Base-by-base conservation (phyloP, 169 alveolate species). In the Babesia bigemina region DNA sequence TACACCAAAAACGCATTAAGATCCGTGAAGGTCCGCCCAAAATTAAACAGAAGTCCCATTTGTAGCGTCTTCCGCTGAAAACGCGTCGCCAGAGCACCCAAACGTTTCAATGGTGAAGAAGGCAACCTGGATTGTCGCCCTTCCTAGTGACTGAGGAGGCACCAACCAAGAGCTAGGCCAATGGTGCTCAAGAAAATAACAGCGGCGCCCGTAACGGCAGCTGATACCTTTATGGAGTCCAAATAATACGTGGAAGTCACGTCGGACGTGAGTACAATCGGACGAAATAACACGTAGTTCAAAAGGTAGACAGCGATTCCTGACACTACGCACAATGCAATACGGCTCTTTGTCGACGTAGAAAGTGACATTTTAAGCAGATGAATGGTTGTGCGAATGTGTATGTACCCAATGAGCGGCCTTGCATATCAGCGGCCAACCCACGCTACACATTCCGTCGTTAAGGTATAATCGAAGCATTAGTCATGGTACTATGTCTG, bases 171-270 rank as follows among this genome's bases (percentile, higher is more conserved):
- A 2, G 47, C 24, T 6, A 63, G 21, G 17, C 73, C 73, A 21
- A 63, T 47, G 16, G 50, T 16, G 50, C 61, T 22, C 42, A 63
- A 3, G 39, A 63, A 63, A 4, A 63, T 42, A 0, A 24, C 16
- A 28, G 22, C 14, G 12, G 24, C 49, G 9, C 73, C 73, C n/a
- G 63, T 56, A 26, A 71, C 50, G 4, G 61, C 63, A 10, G 81
- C 70, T n/a, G 71, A 47, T 22, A 49, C 72, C 74, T 79, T 79
- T 56, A 79, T 56, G 39, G 87, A 70, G 53, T 79, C 87, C 62
- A 79, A 63, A 49, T 70, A 79, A 42, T 70, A 62, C n/a, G 87
- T 79, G 26, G 81, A 66, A 42, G 87, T 79, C 26, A 63, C 57
- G 63, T 55, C 69, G 65, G 87, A 79, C 49, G 87, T 79, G 36